Evolutionary conservation across 305 asterid species (phyloP).

Genomic region (Fraxinus dipetala): DNA sequence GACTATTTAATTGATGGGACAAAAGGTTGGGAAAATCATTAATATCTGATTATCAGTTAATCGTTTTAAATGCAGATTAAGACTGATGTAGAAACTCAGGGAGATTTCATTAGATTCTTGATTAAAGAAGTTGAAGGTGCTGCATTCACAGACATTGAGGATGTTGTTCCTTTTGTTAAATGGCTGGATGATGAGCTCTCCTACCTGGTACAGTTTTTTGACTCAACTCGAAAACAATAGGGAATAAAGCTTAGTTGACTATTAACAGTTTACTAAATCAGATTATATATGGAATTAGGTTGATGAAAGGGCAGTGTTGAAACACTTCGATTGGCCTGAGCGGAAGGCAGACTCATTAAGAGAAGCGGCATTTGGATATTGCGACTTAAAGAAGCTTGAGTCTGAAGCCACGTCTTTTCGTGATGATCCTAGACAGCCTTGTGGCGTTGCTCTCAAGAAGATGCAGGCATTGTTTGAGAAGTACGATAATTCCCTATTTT

Average conservation of each 20-base stretch:
- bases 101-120: slow-evolving; percentile 88
- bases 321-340: slow-evolving; percentile 97
- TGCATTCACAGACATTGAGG: slow-evolving; percentile 85
- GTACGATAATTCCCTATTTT: slow-evolving; percentile 26
- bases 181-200: slow-evolving; percentile 99
- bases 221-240: neutral
- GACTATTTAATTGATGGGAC: slow-evolving; percentile 26
- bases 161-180: slow-evolving; percentile 89
- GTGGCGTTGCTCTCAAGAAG: slow-evolving; percentile 74
- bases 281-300: slow-evolving; percentile 38
- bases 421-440: slow-evolving; percentile 77
- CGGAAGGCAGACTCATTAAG: slow-evolving; percentile 89
- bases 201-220: slow-evolving; percentile 54
- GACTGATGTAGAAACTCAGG: slow-evolving; percentile 91
- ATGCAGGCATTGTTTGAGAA: slow-evolving; percentile 86
- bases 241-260: neutral
- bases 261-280: neutral
- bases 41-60: slow-evolving; percentile 3
- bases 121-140: slow-evolving; percentile 93
- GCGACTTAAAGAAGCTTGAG: slow-evolving; percentile 86
- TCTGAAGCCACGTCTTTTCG: slow-evolving; percentile 64
- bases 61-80: slow-evolving; percentile 61
- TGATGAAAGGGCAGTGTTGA: slow-evolving; percentile 96
- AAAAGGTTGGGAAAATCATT: neutral
- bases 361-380: slow-evolving; percentile 96